phyloP scores from a whole-genome alignment of 805 yeast species.

The Blastobotrys peoriensis region DNA sequence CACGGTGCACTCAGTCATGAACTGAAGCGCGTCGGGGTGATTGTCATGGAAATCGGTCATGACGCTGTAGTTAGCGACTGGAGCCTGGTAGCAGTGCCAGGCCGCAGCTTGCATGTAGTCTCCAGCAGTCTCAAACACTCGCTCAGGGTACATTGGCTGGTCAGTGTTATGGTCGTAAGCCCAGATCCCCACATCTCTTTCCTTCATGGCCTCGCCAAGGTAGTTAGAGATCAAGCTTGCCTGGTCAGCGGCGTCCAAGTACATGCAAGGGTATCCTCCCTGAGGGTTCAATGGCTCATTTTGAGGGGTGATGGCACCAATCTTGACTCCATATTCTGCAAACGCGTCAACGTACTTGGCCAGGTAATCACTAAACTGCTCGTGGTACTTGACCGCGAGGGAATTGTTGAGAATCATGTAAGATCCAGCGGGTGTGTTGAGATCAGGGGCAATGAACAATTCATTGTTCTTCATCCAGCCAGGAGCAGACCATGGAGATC shows the following conservation, averaged over 20 bases:
- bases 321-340: neutral
- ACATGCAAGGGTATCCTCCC: conserved; percentile 1
- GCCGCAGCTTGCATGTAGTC: neutral
- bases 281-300: neutral
- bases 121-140: neutral
- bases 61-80: neutral
- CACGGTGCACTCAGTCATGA: conserved; percentile 2
- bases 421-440: too few species aligned
- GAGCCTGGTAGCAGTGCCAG: conserved; percentile 1
- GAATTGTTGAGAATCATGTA: too few species aligned
- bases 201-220: neutral
- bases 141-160: conserved; percentile 1
- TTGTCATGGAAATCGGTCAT: neutral
- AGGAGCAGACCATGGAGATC: conserved; percentile 12
- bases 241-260: neutral
- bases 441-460: neutral
- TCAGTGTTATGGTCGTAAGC: conserved; percentile 1
- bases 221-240: neutral
- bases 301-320: conserved; percentile 1
- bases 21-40: neutral
- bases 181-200: neutral
- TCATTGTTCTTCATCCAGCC: conserved; percentile 11
- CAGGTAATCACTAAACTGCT: neutral
- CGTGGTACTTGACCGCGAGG: too few species aligned
- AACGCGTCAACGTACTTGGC: conserved; percentile 1